Evolutionary conservation across 208 protist species (phyloP), one percentile per base, ranked within the genome.

Genomic region (Dictyostelium gargantuum): DNA sequence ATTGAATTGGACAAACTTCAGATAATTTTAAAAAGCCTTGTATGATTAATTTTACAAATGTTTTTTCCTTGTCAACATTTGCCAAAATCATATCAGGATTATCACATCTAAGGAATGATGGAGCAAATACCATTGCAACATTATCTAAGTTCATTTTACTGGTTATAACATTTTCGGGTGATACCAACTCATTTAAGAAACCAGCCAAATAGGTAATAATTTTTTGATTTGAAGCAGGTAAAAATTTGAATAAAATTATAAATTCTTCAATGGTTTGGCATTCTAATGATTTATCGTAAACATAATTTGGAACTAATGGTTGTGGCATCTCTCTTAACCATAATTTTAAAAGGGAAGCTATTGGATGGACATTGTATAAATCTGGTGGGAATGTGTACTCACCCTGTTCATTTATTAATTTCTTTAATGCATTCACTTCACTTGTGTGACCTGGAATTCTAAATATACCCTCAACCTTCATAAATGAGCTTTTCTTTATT

Each of bases 381-480:
- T 61, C 61, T 0, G 11, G 15, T 17, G 32, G 50, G 1, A 86
- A 17, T 10, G 9, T 63, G 23, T 77, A 86, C 21, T 77, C 61
- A 76, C 81, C 81, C 11, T 66, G 58, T 61, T 75, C 44, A 38
- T 86, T 76, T 0, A 86, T n/a, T 26, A 50, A 44, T 6, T 56
- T 44, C 15, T 77, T 75, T 13, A 86, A 26, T 6, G 3, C 17
- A 21, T n/a, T 17, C 6, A 86, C 23, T 2, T 75, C 63, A 38
- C 21, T 77, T 0, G 40, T 76, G 1, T 77, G n/a, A 23, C 81
- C 81, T 6, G 81, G 81, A 66, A 86, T 86, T 61, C 81, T 73
- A n/a, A 86, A 86, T 15, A 86, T 86, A 50, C 81, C 81, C n/a
- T 86, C 81, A 5, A 32, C 6, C 13, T 86, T 74, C 63, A 86